Conservation (phyloP, 164 flowering plant species). For the Vitis cinerea region DNA sequence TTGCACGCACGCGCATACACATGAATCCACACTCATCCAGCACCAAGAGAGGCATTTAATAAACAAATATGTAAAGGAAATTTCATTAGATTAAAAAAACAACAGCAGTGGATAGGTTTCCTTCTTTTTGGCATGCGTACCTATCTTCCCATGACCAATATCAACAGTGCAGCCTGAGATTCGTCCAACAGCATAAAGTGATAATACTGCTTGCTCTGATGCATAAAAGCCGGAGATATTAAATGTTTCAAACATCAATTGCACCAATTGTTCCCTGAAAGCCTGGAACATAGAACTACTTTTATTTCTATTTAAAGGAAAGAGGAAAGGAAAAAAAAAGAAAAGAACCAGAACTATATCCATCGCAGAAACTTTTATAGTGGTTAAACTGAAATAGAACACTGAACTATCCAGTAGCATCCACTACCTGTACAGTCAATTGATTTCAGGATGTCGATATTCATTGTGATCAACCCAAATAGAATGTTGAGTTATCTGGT, state of each 20-base stretch:
- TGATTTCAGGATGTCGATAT: too few species aligned
- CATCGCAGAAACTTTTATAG: background rate
- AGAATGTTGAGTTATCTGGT: too few species aligned
- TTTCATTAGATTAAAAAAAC: background rate
- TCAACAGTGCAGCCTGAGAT: conserved; percentile 99
- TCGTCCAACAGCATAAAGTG: conserved; percentile 97
- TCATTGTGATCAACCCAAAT: too few species aligned
- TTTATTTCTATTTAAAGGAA: background rate
- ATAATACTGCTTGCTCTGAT: conserved; percentile 96
- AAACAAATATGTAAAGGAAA: background rate
- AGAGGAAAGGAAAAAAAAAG: too few species aligned
- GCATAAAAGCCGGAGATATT: conserved; percentile 97
- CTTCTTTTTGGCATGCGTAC: conserved; percentile 29
- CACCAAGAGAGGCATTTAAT: too few species aligned
- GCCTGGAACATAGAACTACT: conserved; percentile 44
- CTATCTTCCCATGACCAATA: conserved; percentile 97
- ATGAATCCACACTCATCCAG: too few species aligned
- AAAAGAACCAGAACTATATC: background rate
- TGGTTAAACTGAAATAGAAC: background rate
- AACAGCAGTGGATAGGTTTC: background rate
- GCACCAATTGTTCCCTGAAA: conserved; percentile 89
- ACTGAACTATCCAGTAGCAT: background rate
- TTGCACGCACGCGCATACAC: too few species aligned
- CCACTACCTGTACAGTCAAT: too few species aligned
- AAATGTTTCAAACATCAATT: conserved; percentile 97